A percentile compares a stretch with the other conserved stretches of the same genome.
Conservation (phyloP, 73 alveolate species). For the Tetrahymena elliotti region DNA sequence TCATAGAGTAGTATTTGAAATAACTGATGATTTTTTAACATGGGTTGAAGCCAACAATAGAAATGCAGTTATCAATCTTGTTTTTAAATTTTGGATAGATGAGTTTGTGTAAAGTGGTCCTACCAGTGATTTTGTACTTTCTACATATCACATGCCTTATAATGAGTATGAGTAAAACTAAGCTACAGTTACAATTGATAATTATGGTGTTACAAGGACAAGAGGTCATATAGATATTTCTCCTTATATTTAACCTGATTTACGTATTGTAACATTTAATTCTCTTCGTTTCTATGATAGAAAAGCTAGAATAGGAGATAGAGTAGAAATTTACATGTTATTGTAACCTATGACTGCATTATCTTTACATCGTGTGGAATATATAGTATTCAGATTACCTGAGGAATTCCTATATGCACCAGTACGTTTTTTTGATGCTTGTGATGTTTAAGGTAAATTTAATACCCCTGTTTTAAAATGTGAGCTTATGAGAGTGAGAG, state of each 20-base stretch:
- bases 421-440: neutral
- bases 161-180: neutral
- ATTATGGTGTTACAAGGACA: neutral
- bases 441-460: neutral
- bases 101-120: neutral
- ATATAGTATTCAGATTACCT: neutral
- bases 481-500: neutral
- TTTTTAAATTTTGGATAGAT: neutral
- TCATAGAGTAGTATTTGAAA: neutral
- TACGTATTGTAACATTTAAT: neutral
- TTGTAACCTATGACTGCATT: neutral
- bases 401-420: neutral
- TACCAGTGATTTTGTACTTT: neutral
- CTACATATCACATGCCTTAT: neutral
- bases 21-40: neutral
- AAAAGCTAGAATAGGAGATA: neutral
- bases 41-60: neutral
- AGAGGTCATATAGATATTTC: neutral
- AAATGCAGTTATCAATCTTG: neutral
- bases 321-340: neutral
- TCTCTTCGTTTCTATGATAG: neutral
- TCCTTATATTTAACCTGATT: neutral
- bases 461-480: neutral
- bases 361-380: neutral
- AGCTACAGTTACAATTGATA: neutral